A percentile compares a stretch with the other conserved stretches of the same genome.
Evolutionary conservation across 1,284 basidiomycete genomes (phyloP).

Genomic region (Trametes pubescens): DNA sequence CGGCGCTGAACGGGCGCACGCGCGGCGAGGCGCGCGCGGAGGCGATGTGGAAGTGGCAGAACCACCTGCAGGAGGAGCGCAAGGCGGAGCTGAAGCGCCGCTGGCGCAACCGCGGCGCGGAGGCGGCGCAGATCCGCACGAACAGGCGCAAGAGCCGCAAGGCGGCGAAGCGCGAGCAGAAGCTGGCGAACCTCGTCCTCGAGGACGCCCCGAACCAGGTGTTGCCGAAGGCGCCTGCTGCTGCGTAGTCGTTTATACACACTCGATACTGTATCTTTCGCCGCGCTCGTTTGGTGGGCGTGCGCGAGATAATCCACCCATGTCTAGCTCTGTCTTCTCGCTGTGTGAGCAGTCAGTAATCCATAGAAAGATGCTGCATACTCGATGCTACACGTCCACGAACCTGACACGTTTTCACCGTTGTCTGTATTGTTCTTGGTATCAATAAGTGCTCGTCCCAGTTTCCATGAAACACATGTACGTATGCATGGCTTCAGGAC

Average conservation of each 20-base stretch:
- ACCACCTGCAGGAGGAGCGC: slow-evolving; percentile 62
- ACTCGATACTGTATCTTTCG: slow-evolving; percentile 21
- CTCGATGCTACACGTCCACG: no score
- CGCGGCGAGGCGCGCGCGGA: slow-evolving; percentile 70
- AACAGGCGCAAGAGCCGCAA: slow-evolving; percentile 66
- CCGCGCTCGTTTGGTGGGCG: neutral
- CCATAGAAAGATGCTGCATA: no score
- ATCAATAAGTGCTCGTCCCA: no score
- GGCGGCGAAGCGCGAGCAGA: slow-evolving; percentile 63
- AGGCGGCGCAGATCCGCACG: slow-evolving; percentile 46
- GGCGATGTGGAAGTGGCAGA: slow-evolving; percentile 76
- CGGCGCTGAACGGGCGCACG: slow-evolving; percentile 62
- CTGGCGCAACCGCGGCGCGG: slow-evolving; percentile 48
- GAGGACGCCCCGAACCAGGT: slow-evolving; percentile 72
- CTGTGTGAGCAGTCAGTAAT: no score
- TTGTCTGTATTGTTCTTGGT: no score
- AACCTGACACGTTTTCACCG: no score
- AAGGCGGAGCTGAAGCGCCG: slow-evolving; percentile 63
- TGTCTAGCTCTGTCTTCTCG: slow-evolving; percentile 9
- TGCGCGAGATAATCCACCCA: slow-evolving; percentile 25
- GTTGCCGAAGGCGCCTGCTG: slow-evolving; percentile 52
- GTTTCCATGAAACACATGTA: no score
- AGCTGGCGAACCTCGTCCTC: slow-evolving; percentile 68
- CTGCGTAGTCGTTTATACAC: neutral
- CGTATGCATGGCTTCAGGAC: no score